Conservation (phyloP, 179 eudicot genomes). For the Beta lomatogona region DNA sequence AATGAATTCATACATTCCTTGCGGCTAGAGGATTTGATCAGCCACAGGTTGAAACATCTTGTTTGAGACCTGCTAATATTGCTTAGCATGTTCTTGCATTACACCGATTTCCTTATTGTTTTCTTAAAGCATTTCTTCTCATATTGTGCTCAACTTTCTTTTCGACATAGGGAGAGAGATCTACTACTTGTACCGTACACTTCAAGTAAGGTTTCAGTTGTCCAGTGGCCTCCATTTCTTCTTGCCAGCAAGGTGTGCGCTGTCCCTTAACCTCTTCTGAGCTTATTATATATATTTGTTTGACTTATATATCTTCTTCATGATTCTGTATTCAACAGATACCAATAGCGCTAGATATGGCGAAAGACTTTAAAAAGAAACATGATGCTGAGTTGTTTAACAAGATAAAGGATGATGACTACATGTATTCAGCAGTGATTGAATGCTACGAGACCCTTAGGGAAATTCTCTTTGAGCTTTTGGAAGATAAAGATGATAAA, state of each 20-base stretch:
- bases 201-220: constrained; percentile 69
- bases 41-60: constrained; percentile 60
- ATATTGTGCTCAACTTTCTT: constrained; percentile 14
- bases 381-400: constrained; percentile 78
- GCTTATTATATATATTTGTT: constrained; percentile 14
- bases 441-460: constrained; percentile 90
- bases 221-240: constrained; percentile 99
- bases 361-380: constrained; percentile 83
- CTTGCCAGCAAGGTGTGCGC: constrained; percentile 92
- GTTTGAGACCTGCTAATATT: constrained; percentile 17
- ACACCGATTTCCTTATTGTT: not conserved
- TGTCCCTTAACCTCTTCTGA: constrained; percentile 14
- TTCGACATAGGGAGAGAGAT: constrained; percentile 78
- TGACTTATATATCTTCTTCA: constrained; percentile 9
- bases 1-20: constrained; percentile 87
- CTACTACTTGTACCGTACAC: constrained; percentile 94
- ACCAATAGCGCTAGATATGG: constrained; percentile 99
- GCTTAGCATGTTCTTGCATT: not conserved
- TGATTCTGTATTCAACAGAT: constrained; percentile 47
- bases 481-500: constrained; percentile 60
- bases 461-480: constrained; percentile 57
- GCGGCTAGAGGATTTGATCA: constrained; percentile 89
- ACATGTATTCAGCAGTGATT: constrained; percentile 83
- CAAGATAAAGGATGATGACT: constrained; percentile 80
- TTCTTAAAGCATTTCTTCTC: constrained; percentile 6